Percentiles rank a stretch among this genome's conserved stretches.
These are phyloP conservation scores for Capsicum pubescens DNA, from an alignment of 257 asterid species.

Conservation along the genomic window DNA sequence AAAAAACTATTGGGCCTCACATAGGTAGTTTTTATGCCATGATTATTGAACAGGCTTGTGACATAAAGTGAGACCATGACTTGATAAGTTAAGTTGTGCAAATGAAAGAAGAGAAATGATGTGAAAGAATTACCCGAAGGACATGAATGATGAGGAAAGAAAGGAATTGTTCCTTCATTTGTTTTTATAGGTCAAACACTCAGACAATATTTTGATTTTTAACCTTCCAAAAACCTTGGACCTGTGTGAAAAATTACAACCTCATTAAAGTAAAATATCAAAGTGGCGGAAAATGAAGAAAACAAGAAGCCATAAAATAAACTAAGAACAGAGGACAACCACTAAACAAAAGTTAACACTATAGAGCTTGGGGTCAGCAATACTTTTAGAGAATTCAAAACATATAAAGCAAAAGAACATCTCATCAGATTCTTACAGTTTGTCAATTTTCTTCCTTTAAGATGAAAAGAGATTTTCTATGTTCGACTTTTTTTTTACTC, in stretches of 20 bases:
- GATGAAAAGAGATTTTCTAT: neutral
- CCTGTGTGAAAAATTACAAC: constrained; percentile 44
- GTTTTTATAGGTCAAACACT: constrained; percentile 71
- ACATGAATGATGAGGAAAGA: constrained; percentile 75
- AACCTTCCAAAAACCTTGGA: constrained; percentile 90
- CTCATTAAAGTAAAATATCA: neutral
- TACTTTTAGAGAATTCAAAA: neutral
- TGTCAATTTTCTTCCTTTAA: neutral
- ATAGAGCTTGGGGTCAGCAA: no score
- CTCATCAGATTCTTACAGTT: neutral
- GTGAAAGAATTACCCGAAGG: constrained; percentile 61
- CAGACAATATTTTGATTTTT: constrained; percentile 74
- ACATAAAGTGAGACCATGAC: neutral
- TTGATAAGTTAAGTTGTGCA: neutral
- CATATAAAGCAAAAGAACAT: neutral
- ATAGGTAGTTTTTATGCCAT: neutral
- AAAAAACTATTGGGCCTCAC: no score
- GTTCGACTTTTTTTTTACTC: neutral
- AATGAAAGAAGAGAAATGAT: constrained; percentile 5
- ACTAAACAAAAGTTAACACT: neutral
- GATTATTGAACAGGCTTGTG: neutral
- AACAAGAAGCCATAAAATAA: neutral
- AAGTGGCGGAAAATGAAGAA: neutral
- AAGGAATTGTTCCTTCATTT: constrained; percentile 72
- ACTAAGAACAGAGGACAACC: neutral